phyloP scores from a whole-genome alignment of 1,139 yeast species.

The Zygoascus sp. region DNA sequence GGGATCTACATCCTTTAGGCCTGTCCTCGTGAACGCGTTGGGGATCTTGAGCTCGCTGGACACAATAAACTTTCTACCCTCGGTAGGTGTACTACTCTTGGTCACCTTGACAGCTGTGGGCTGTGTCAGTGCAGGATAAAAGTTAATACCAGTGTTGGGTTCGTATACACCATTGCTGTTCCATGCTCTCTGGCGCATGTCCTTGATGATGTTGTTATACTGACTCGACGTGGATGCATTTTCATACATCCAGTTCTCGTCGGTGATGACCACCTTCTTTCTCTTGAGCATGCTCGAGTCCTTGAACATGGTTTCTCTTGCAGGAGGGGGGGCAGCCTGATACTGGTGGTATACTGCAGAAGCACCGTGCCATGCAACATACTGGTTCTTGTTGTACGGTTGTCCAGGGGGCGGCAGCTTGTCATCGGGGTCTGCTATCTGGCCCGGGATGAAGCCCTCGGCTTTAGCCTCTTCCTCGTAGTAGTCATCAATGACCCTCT shows the following conservation, averaged over 20 bases:
- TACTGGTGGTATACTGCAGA: conserved; percentile 40
- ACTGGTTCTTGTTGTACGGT: conserved; percentile 46
- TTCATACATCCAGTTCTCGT: conserved; percentile 82
- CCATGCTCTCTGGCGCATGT: conserved; percentile 53
- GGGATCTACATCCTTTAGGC: conserved; percentile 54
- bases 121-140: conserved; percentile 73
- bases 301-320: conserved; percentile 27
- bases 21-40: conserved; percentile 47
- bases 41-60: conserved; percentile 51
- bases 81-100: conserved; percentile 13
- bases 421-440: conserved; percentile 73
- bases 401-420: conserved; percentile 40
- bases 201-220: conserved; percentile 58
- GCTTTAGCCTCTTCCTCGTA: conserved; percentile 71
- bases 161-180: conserved; percentile 62
- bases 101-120: conserved; percentile 46
- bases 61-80: conserved; percentile 39
- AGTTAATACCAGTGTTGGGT: conserved; percentile 73
- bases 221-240: conserved; percentile 73
- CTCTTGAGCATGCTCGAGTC: conserved; percentile 24
- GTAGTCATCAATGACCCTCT: conserved; percentile 80
- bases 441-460: conserved; percentile 73
- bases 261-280: conserved; percentile 44
- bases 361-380: conserved; percentile 52
- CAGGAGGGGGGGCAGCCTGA: conserved; percentile 34